These are phyloP conservation scores for Parathielavia appendiculata DNA, from an alignment of 495 filamentous ascomycete species.

Conservation along the genomic window DNA sequence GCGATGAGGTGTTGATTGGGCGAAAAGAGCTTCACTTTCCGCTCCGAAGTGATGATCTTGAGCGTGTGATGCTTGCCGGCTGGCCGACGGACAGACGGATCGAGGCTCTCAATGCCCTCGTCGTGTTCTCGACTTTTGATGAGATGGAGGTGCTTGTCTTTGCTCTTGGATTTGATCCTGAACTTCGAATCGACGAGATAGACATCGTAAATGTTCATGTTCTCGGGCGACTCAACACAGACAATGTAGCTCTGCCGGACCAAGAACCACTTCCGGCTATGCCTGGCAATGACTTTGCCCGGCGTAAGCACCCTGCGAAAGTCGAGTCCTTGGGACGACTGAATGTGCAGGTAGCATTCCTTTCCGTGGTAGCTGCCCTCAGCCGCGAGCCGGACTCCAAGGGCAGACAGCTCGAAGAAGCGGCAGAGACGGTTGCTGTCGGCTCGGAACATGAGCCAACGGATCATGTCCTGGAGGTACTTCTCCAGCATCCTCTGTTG, in stretches of 20 bases:
- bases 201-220: conserved; percentile 98
- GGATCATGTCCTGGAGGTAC: conserved; percentile 91
- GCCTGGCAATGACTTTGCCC: conserved; percentile 66
- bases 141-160: conserved; percentile 57
- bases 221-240: conserved; percentile 94
- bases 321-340: conserved; percentile 85
- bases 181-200: conserved; percentile 89
- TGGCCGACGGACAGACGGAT: conserved; percentile 53
- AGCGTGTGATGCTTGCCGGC: conserved; percentile 72
- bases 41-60: conserved; percentile 77
- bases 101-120: conserved; percentile 33
- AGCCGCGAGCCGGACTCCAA: conserved; percentile 90
- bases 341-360: conserved; percentile 88
- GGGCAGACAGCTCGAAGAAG: conserved; percentile 89
- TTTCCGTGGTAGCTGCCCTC: conserved; percentile 98
- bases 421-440: conserved; percentile 95
- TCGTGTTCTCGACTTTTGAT: conserved; percentile 51
- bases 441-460: conserved; percentile 89
- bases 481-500: conserved; percentile 83
- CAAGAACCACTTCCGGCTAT: conserved; percentile 93
- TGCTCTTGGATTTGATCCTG: conserved; percentile 69
- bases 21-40: conserved; percentile 84
- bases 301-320: conserved; percentile 78
- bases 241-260: conserved; percentile 97
- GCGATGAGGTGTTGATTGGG: conserved; percentile 82